Percentiles rank a stretch among this genome's conserved stretches.
Conservation (phyloP, 305 asterid species). For the Caryopteris hybrid region DNA sequence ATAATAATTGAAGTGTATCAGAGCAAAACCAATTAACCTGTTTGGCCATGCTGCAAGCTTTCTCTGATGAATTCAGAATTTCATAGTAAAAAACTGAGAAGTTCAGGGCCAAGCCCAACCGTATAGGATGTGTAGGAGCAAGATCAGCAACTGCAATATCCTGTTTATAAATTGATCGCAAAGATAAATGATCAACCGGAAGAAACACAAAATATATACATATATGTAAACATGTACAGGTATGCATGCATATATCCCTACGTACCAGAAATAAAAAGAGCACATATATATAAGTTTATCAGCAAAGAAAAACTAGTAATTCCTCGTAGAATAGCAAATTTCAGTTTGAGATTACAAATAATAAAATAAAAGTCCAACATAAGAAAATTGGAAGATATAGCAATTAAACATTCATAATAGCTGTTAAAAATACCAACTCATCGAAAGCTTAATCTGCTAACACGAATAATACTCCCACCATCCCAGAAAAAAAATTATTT, state of each 20-base stretch:
- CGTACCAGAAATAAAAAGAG: too few relatives aligned
- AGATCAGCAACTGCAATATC: constrained; percentile 58
- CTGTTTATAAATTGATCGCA: constrained; percentile 22
- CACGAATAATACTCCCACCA: too few relatives aligned
- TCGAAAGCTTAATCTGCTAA: background rate
- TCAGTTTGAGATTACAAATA: background rate
- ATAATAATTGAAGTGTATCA: background rate
- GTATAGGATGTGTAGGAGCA: constrained; percentile 66
- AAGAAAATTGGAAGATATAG: background rate
- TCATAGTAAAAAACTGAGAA: constrained; percentile 67
- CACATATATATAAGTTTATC: too few relatives aligned
- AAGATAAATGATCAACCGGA: background rate
- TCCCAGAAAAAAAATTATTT: too few relatives aligned
- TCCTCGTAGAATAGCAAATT: background rate
- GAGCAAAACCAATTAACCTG: constrained; percentile 37
- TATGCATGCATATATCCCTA: too few relatives aligned
- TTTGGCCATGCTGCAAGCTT: constrained; percentile 69
- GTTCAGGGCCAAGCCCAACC: constrained; percentile 65
- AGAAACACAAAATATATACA: too few relatives aligned
- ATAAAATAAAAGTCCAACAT: background rate
- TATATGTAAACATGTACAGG: too few relatives aligned
- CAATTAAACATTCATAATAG: background rate
- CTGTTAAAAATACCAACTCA: background rate
- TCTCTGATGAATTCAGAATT: constrained; percentile 60
- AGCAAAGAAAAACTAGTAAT: too few relatives aligned